Base-by-base conservation (phyloP, 2,329 filamentous ascomycete species). In the Thelonectria olida region DNA sequence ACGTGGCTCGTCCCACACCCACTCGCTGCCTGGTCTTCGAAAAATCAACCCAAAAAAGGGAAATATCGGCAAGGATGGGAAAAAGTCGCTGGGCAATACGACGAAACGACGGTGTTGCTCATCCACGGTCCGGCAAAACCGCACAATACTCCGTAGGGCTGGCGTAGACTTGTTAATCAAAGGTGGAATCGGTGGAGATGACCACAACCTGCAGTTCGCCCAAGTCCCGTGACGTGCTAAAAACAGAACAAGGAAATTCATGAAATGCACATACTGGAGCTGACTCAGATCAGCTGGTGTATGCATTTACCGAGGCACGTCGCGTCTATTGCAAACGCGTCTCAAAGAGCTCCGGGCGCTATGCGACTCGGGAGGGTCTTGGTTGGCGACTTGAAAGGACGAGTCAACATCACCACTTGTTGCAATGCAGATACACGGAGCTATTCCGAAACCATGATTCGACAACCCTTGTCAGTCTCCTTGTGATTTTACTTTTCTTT, bases 261-360 rank as follows among this genome's bases (percentile, higher is more conserved):
- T 42, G 7, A 25, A 5, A n/a, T 53, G 38, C n/a, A 51, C 19
- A 10, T 67, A 65, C 2, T 55, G 60, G 49, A 41, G 58, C 9
- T 5, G 22, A 45, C 22, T 10, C 17, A 5, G 22, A 13, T 15
- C 13, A 34, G 15, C 31, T 15, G 9, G 2, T 15, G 10, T 58
- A 61, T 54, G 25, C 45, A 58, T 13, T 28, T 59, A 64, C 38
- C 47, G 25, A 28, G 48, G 58, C 64, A 51, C 48, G 52, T 67
- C 69, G 69, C 69, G 69, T 72, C 63, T 64, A 64, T 10, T 15
- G 10, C 9, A 34, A n/a, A 69, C 69, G 69, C 69, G 69, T 72
- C 66, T 65, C 64, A 54, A 56, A 56, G 23, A 36, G 44, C 48
- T 59, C 20, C 20, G 12, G 41, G 36, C 31, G 54, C 50, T 34